Evolutionary conservation across 2,329 filamentous ascomycete species (phyloP), one percentile per base, ranked within the genome.

Genomic region (Neopestalotiopsis sp.): DNA sequence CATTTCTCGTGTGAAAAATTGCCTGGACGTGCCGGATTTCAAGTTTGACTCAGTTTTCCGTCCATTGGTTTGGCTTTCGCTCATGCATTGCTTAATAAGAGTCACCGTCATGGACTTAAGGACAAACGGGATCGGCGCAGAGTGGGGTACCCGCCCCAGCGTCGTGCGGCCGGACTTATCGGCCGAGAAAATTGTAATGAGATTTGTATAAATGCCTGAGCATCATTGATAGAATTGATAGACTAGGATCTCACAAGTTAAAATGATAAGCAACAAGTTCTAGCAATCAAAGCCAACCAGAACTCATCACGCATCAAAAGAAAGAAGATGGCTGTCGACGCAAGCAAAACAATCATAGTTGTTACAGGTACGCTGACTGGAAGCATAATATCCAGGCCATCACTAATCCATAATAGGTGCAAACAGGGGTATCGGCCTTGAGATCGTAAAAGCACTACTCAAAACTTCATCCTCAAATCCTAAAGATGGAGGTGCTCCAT

Each of bases 401-500:
- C 34, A 14, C 49, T 65, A 57, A 56, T 34, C 13, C 2, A 1
- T 3, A 3, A 3, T 7, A 74, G 73, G 72, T 30, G 71, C 66
- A 20, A 75, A 73, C 58, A 65, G 70, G 45, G 73, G 73, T 67
- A 72, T 75, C 49, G 73, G 73, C 7, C 65, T 73, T 40, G 70
- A 69, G 45, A 72, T 71, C 13, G 67, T 73, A 57, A 70, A 69
- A 66, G 70, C 71, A 10, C 61, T 74, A 28, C 70, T 73, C 24
- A 65, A 62, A n/a, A n/a, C 67, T 32, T 2, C 38, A 10, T 40
- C 62, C 9, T 0, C 42, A 12, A 24, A 28, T 4, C 49, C 63
- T 5, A 28, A 45, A 7, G 28, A 40, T n/a, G 56, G 59, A 12
- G 68, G 67, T 34, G 68, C 69, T n/a, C 70, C 71, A 1, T 75